Evolutionary conservation across 2,329 filamentous ascomycete genomes (phyloP), one percentile per base, ranked within the genome.

Genomic region (Lecanicillium sp.): DNA sequence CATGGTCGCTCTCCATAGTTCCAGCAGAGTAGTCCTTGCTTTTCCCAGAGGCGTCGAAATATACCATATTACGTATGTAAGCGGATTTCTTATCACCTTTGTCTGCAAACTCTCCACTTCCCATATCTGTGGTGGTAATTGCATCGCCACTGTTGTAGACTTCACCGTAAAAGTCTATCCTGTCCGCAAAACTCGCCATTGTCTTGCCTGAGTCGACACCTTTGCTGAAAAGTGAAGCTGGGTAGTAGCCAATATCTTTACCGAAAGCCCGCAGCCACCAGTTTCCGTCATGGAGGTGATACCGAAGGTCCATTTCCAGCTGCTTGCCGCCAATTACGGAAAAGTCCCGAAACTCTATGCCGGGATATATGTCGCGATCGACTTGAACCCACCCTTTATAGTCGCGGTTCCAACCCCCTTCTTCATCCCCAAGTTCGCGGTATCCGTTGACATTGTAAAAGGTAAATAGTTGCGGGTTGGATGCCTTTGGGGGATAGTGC

Each of bases 391-490:
- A 51, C 5, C 49, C 49, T 5, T 37, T 42, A 2, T 37, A 10
- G 15, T 49, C 46, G 10, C 43, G 33, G 36, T 51, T 51, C 40
- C 42, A 51, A 27, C 43, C 44, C 22, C 44, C 41, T n/a, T 47
- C 6, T 29, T 42, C 22, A 29, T 51, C 49, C 27, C 41, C 43
- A 9, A 41, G 19, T 4, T 28, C 18, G 12, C 19, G 14, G 38
- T 49, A 45, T 28, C 43, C 46, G 31, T 46, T 47, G 39, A 40
- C 46, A n/a, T 44, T 51, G 37, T 36, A 51, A 37, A 42, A 51
- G 25, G 40, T 19, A 36, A 51, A 51, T 8, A 51, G 44, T 31
- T 45, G 44, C 13, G 46, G 44, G 4, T 33, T 14, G n/a, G 20
- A 7, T 2, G 31, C 40, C 22, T 46, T 44, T 15, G 37, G 29